Base-by-base conservation (phyloP, 306 rosid species). In the Casuarina glauca region DNA sequence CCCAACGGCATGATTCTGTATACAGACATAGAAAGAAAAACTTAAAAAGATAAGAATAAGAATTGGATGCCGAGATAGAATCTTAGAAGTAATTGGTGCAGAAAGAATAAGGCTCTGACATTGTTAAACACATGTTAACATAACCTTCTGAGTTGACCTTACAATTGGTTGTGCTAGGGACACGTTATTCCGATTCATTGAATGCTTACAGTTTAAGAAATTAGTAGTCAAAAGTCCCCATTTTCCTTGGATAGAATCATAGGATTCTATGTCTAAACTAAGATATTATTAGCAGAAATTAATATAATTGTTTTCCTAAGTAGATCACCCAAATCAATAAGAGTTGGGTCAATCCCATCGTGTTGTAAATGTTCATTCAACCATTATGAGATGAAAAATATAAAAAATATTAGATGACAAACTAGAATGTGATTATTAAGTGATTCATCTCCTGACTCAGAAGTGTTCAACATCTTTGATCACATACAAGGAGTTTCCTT, bases 1-100 rank as follows among this genome's bases (percentile, higher is more conserved):
- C n/a, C 63, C 79, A 78, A 82, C 76, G 51, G 60, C 43, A 60
- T 50, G 60, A 36, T 75, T 19, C 46, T 36, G 15, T 41, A 72
- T 5, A 69, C 26, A 0, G 12, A 55, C 53, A 39, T 19, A 19
- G 54, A 71, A 63, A 39, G 38, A 38, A 63, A 63, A 63, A 39
- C 9, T 48, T 36, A 55, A 45, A 41, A 20, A 7, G 57, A 15
- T 5, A 38, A 63, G 45, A 63, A 63, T 38, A 63, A 39, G 69
- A 63, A 15, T 63, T 38, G 13, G 45, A 2, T 63, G 8, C 45
- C 20, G 5, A 62, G 38, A 2, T 63, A 1, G 71, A 66, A 42
- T n/a, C 41, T 42, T 66, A 66, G 26, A 17, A 41, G 20, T 17
- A 39, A 66, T 17, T 41, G 50, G 32, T 66, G 10, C 50, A n/a